Evolutionary conservation across 2,329 filamentous ascomycete species (phyloP), one percentile per base, ranked within the genome.

Genomic region (Cryphonectria parasitica): DNA sequence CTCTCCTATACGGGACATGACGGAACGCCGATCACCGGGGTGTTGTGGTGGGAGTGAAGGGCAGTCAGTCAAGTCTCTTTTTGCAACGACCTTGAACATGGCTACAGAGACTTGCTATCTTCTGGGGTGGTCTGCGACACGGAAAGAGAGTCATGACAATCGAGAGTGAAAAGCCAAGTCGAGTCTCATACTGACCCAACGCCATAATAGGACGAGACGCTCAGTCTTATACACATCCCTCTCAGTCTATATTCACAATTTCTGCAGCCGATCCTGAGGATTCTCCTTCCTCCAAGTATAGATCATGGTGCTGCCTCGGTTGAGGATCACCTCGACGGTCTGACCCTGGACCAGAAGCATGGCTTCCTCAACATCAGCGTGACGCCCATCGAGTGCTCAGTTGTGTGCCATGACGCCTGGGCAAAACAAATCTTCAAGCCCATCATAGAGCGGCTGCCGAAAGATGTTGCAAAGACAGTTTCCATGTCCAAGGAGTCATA

Each of bases 351-450:
- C 73, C 82, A 84, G 73, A 86, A 87, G 77, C 92, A 96, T 80
- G 90, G 90, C 61, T 98, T 99, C 80, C 87, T 98, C 79, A 98
- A 98, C 80, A 90, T 99, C 75, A 97, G 93, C 73, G 88, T 98
- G 77, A 98, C 95, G 0, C 93, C 94, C 0, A 88, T 97, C 69
- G 96, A 98, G 81, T 97, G 94, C 82, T 97, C 94, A 4, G 88
- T 99, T 67, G 94, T 97, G 68, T 98, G 95, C 78, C 92, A 95
- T 73, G 89, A 89, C 71, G 85, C 88, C 58, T 91, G 94, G 82
- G 92, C 93, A 8, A 84, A 89, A 63, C 87, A 89, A 68, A 88
- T 97, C 70, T 97, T 98, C 76, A 84, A 88, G 67, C 94, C 94
- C 0, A 83, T 91, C 68, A 88, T 95, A 70, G 82, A 87, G 66